These are phyloP conservation scores for Funneliformis mosseae DNA, from an alignment of 192 early-diverging fungal species.

Conservation along the genomic window DNA sequence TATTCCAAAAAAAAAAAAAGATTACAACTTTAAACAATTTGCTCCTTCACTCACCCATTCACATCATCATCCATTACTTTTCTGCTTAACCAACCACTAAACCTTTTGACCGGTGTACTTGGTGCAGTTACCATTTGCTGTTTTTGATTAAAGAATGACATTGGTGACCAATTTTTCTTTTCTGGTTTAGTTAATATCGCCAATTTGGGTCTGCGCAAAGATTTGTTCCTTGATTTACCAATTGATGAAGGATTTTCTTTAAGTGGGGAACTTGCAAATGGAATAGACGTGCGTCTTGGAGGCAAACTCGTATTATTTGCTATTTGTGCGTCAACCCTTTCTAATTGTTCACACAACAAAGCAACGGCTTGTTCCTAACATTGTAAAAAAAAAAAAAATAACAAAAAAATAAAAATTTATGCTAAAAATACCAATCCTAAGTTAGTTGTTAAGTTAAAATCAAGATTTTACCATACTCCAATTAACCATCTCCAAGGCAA, in stretches of 20 bases:
- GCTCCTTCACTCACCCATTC: not conserved
- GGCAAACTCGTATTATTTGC: slow-evolving; percentile 30
- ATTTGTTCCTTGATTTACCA: slow-evolving; percentile 18
- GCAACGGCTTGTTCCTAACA: slow-evolving; percentile 59
- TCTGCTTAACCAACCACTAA: not conserved
- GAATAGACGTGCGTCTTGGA: slow-evolving; percentile 36
- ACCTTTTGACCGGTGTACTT: not conserved
- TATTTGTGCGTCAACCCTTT: slow-evolving; percentile 52
- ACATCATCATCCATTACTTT: not conserved
- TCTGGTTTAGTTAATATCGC: slow-evolving; percentile 24
- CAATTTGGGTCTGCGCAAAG: slow-evolving; percentile 8
- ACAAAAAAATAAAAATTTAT: not conserved
- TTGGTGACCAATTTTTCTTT: slow-evolving; percentile 50
- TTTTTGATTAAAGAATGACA: slow-evolving; percentile 59
- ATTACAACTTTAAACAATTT: not conserved
- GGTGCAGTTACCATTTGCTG: slow-evolving; percentile 24
- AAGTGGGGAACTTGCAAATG: slow-evolving; percentile 6
- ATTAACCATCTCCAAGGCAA: slow-evolving; percentile 59
- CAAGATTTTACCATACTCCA: slow-evolving; percentile 54
- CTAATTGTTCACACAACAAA: slow-evolving; percentile 62
- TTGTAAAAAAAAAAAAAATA: not conserved
- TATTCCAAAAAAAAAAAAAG: too few species aligned
- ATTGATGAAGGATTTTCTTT: slow-evolving; percentile 5
- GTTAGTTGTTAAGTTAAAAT: not conserved
- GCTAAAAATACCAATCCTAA: not conserved